Evolutionary conservation across 139 green algal genomes (phyloP).

Genomic region (Chlorella vulgaris): DNA sequence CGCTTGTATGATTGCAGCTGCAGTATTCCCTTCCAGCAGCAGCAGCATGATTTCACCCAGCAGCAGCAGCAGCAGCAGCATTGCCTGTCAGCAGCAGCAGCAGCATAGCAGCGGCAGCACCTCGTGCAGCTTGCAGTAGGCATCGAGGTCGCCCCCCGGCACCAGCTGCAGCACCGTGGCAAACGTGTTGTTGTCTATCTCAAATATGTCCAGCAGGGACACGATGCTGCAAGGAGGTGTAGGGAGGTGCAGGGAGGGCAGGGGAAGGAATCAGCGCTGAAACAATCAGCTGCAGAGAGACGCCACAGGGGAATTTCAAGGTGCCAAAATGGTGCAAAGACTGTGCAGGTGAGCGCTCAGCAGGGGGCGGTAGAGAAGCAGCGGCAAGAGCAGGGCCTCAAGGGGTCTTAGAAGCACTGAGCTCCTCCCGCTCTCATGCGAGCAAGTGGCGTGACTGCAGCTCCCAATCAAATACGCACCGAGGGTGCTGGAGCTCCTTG

Average conservation of each 20-base stretch:
- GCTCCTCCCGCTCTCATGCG: not conserved
- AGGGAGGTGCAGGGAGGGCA: not conserved
- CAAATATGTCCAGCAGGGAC: slow-evolving; percentile 87
- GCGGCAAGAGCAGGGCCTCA: too few relatives aligned
- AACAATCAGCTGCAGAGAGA: too few relatives aligned
- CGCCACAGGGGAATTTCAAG: too few relatives aligned
- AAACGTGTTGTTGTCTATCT: slow-evolving; percentile 93
- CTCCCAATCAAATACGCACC: slow-evolving; percentile 6
- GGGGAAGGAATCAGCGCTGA: not conserved
- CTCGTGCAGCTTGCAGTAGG: slow-evolving; percentile 72
- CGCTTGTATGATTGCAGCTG: too few relatives aligned
- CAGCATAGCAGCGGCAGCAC: slow-evolving; percentile 16
- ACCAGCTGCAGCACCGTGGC: slow-evolving; percentile 93
- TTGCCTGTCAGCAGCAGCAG: not conserved
- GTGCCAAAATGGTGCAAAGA: too few relatives aligned
- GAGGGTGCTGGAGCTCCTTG: slow-evolving; percentile 68
- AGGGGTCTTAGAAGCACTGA: not conserved
- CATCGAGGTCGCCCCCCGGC: slow-evolving; percentile 84
- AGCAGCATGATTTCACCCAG: not conserved
- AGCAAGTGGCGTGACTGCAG: not conserved
- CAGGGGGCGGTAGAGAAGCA: too few relatives aligned
- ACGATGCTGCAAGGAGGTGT: slow-evolving; percentile 65
- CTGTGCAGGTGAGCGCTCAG: too few relatives aligned
- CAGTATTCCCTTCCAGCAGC: too few relatives aligned
- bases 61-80: not conserved